Base-by-base conservation (phyloP, 2,329 filamentous ascomycete species). In the Colletotrichum scovillei region DNA sequence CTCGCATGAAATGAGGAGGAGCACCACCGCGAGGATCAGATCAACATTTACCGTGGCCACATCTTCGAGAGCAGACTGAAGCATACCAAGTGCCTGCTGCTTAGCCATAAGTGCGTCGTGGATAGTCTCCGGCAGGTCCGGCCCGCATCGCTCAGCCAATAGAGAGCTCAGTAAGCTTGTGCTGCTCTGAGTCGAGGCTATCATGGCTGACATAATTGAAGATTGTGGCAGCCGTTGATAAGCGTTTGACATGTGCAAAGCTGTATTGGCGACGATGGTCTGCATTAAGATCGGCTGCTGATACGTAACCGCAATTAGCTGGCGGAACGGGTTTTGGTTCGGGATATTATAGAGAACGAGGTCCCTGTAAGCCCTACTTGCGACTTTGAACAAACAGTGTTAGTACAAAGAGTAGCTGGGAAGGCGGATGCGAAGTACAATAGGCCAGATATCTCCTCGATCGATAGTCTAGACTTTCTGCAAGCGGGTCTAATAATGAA, bases 161-260 rank as follows among this genome's bases (percentile, higher is more conserved):
- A 64, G 62, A 2, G 62, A 38, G 46, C 28, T 4, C 62, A 14
- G 28, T 4, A 55, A 12, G 46, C 62, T 55, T 4, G 46, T 55
- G 62, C 46, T 53, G 46, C 62, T 55, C 3, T 64, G 62, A 64
- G 62, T 55, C 30, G 62, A 26, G 1, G 46, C 62, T 53, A 30
- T 64, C 62, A 26, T 55, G 1, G 62, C 55, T 14, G 26, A 53
- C 28, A 6, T 24, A 24, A 42, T 26, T 0, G 0, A 1, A 55
- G 46, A 64, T n/a, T 28, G 32, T 64, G 62, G 38, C 38, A 46
- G 26, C 46, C 1, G 46, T 64, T 64, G 46, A 64, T 2, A 64
- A 26, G 62, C 19, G 24, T 64, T 64, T 53, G 62, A 64, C 62
- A 64, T 53, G 14, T 55, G 62, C 62, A 64, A 64, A 64, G 62